Conservation (phyloP, 352 stramenopile species). For the Pythium rhizo-oryzae region DNA sequence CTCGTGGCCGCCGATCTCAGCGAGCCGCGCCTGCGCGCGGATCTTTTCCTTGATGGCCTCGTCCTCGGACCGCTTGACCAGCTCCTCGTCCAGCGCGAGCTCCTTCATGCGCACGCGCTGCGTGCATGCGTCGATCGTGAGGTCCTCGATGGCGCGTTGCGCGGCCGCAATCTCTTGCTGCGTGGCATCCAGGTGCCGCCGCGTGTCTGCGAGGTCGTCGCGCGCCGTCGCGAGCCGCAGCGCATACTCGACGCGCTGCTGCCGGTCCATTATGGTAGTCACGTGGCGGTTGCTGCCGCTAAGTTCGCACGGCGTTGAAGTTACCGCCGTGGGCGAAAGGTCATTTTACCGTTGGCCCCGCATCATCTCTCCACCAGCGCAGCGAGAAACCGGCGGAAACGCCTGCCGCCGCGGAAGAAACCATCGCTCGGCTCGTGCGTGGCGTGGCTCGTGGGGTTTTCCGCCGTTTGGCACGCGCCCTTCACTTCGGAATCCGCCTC, state of each 20-base stretch:
- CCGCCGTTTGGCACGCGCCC: not conserved
- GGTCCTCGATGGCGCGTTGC: slow-evolving; percentile 47
- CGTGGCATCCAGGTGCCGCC: slow-evolving; percentile 44
- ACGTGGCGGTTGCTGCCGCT: not conserved
- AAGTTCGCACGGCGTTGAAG: slow-evolving; percentile 16
- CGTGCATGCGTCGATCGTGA: slow-evolving; percentile 51
- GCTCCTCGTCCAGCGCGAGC: slow-evolving; percentile 60
- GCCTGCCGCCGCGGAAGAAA: too few relatives aligned
- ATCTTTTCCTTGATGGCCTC: slow-evolving; percentile 57
- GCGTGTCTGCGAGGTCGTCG: slow-evolving; percentile 37
- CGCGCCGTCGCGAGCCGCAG: slow-evolving; percentile 45
- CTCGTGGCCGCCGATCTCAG: slow-evolving; percentile 68
- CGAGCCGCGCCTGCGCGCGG: slow-evolving; percentile 57
- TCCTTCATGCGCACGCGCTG: slow-evolving; percentile 60
- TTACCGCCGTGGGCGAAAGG: slow-evolving; percentile 8
- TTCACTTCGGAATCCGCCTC: not conserved
- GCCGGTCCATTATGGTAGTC: slow-evolving; percentile 7
- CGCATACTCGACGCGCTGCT: slow-evolving; percentile 36
- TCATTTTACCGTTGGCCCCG: not conserved
- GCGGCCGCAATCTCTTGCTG: slow-evolving; percentile 39
- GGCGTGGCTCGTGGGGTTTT: not conserved
- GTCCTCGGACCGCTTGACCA: slow-evolving; percentile 47
- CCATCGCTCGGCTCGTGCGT: too few relatives aligned
- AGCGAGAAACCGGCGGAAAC: not conserved
- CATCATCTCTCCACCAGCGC: not conserved